Percentiles rank a stretch among this genome's conserved stretches.
phyloP scores from a whole-genome alignment of 345 rosid species.

The Eucalyptus pauciflora region DNA sequence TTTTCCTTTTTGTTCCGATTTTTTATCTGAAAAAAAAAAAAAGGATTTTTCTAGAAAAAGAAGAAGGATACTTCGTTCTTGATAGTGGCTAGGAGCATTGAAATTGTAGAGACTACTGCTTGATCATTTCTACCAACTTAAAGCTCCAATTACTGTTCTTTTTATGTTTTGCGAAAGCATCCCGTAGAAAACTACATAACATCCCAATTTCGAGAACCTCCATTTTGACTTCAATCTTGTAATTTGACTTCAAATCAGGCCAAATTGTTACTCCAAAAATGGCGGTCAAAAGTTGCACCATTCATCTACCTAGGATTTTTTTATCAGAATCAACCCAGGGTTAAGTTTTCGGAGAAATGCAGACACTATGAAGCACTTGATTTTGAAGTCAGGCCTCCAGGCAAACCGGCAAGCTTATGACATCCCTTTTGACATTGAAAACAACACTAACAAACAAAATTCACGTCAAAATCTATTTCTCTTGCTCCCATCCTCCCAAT shows the following conservation, averaged over 20 bases:
- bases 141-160: too few species aligned
- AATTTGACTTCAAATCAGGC: background rate
- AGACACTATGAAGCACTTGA: background rate
- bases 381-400: background rate
- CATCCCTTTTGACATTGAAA: background rate
- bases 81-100: too few species aligned
- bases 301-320: too few species aligned
- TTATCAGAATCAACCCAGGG: background rate
- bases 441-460: background rate
- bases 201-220: background rate
- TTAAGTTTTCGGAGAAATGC: background rate
- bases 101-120: too few species aligned
- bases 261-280: background rate
- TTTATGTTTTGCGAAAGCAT: background rate
- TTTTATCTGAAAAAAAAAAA: too few species aligned
- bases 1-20: too few species aligned
- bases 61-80: too few species aligned
- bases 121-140: too few species aligned
- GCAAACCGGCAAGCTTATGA: background rate
- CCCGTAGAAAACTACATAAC: fast-evolving
- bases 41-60: too few species aligned
- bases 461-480: background rate
- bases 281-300: too few species aligned
- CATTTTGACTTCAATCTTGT: background rate
- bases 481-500: conserved; percentile 76